phyloP scores from a whole-genome alignment of 164 flowering plant species.

The Piper betle region DNA sequence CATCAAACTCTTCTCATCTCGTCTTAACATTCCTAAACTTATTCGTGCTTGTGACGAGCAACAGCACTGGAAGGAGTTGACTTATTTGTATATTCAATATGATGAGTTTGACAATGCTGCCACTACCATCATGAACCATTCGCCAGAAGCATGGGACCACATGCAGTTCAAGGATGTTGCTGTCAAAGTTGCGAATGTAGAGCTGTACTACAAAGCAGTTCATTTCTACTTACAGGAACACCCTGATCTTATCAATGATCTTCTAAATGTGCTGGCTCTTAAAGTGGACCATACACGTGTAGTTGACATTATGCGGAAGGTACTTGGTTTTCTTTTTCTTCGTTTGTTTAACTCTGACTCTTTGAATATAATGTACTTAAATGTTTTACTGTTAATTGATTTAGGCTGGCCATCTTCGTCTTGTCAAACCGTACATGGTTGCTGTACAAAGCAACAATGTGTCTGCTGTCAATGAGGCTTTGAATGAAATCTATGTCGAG shows the following conservation, averaged over 20 bases:
- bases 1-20: constrained; percentile 69
- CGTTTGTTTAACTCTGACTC: background rate
- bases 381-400: background rate
- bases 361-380: too few relatives aligned
- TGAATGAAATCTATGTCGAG: constrained; percentile 78
- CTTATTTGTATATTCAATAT: constrained; percentile 69
- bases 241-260: constrained; percentile 90
- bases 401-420: constrained; percentile 85
- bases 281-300: constrained; percentile 80
- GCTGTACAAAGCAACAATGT: constrained; percentile 97
- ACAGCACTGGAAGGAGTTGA: constrained; percentile 82
- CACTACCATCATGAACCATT: constrained; percentile 87
- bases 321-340: constrained; percentile 51
- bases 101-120: constrained; percentile 99
- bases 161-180: constrained; percentile 87
- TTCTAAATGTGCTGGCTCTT: constrained; percentile 91
- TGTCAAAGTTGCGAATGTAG: constrained; percentile 96
- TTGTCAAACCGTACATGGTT: constrained; percentile 97
- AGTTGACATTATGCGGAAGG: constrained; percentile 97
- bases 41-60: constrained; percentile 85
- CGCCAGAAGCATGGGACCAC: constrained; percentile 93
- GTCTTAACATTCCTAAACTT: constrained; percentile 81
- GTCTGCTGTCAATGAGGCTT: constrained; percentile 90
- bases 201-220: constrained; percentile 94
- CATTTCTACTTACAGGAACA: constrained; percentile 98